Conservation (phyloP, 164 flowering plant genomes). For the Kalanchoe fedtschenkoi region DNA sequence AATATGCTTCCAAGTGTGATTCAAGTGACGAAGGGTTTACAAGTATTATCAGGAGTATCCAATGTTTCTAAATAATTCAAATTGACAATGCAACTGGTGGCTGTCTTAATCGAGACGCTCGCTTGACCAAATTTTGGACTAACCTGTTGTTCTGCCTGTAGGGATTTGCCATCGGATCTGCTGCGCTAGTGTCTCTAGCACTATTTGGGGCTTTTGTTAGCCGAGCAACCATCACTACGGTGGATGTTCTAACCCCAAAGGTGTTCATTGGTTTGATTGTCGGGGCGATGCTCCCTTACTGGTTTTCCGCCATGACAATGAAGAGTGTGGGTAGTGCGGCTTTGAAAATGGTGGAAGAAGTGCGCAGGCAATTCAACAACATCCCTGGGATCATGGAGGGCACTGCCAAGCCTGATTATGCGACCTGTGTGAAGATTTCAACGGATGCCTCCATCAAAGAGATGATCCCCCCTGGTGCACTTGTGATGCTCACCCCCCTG, state of each 20-base stretch:
- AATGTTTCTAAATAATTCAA: neutral
- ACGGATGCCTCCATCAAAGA: constrained; percentile 35
- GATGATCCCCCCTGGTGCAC: constrained; percentile 36
- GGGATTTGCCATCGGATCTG: constrained; percentile 51
- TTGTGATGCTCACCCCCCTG: constrained; percentile 35
- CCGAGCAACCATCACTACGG: constrained; percentile 31
- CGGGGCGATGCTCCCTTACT: constrained; percentile 47
- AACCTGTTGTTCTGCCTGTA: neutral
- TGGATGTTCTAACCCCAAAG: constrained; percentile 36
- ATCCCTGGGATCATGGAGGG: constrained; percentile 36
- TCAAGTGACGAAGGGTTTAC: too few relatives aligned
- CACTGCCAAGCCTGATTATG: constrained; percentile 29
- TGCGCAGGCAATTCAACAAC: constrained; percentile 34
- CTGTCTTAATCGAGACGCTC: neutral
- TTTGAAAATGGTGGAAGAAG: constrained; percentile 47
- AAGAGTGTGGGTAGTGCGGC: constrained; percentile 47
- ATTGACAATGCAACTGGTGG: neutral
- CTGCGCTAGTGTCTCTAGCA: constrained; percentile 42
- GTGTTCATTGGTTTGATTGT: constrained; percentile 42
- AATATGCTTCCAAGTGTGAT: neutral
- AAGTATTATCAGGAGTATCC: too few relatives aligned
- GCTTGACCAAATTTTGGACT: neutral
- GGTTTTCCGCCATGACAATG: constrained; percentile 57
- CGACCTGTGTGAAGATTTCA: constrained; percentile 33
- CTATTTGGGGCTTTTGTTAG: constrained; percentile 40